These are phyloP conservation scores for Coemansia sp. DNA, from an alignment of 192 early-diverging fungal genomes.

Conservation along the genomic window DNA sequence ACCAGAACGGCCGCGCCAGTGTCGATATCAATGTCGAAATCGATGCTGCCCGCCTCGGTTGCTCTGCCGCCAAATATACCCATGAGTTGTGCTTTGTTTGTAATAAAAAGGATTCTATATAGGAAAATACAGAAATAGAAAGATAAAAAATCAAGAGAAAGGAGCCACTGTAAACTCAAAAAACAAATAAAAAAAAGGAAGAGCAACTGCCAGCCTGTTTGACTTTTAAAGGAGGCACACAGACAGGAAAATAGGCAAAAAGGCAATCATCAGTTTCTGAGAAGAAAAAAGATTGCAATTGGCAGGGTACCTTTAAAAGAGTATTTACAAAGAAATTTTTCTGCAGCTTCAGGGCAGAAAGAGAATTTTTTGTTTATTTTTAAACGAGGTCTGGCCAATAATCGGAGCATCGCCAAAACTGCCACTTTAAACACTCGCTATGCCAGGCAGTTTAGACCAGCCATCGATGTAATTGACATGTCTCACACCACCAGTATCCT, in stretches of 20 bases:
- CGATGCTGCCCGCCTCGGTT: not conserved
- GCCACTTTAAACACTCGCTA: too few relatives aligned
- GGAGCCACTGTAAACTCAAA: not conserved
- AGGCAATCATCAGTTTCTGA: not conserved
- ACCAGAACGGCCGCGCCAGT: conserved; percentile 7
- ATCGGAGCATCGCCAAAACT: not conserved
- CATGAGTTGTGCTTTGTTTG: not conserved
- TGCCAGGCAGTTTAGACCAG: not conserved
- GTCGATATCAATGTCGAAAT: not conserved
- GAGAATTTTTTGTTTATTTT: not conserved
- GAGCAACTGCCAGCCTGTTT: not conserved
- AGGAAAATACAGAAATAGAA: not conserved
- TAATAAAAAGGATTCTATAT: not conserved
- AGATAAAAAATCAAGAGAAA: not conserved
- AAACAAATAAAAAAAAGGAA: conserved; percentile 1
- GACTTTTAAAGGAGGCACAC: not conserved
- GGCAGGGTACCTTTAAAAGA: not conserved
- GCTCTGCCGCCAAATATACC: conserved; percentile 8
- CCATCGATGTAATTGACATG: too few relatives aligned
- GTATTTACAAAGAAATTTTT: conserved; percentile 9
- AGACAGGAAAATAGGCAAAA: too few relatives aligned
- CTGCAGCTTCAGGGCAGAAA: not conserved
- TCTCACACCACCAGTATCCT: not conserved
- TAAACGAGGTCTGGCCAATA: not conserved
- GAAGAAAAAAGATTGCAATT: not conserved